Evolutionary conservation across 1,139 yeast species (phyloP).

Genomic region (Saccharomycopsis hybrid): DNA sequence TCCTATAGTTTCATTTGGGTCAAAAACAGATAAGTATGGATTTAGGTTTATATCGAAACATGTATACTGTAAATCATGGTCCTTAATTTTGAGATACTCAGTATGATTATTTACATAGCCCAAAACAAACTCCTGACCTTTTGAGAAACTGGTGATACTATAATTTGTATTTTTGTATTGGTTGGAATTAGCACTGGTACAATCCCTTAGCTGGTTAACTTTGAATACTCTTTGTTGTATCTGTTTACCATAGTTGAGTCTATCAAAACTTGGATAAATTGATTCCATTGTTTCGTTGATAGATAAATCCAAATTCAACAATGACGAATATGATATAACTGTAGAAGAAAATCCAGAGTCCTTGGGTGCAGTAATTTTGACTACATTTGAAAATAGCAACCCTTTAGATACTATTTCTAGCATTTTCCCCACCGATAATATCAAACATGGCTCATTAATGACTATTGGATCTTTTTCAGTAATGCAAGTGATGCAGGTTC

Average conservation of each 20-base stretch:
- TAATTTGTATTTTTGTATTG: neutral
- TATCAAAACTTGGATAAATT: neutral
- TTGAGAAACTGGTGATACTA: neutral
- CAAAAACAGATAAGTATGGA: constrained; percentile 2
- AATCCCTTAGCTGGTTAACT: constrained; percentile 3
- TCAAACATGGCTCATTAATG: neutral
- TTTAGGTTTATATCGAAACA: neutral
- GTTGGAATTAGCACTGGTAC: constrained; percentile 1
- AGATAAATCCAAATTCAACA: neutral
- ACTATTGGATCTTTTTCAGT: neutral
- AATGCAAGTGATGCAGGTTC: neutral
- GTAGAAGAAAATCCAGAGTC: neutral
- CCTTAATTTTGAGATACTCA: neutral
- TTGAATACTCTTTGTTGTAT: neutral
- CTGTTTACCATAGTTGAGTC: neutral
- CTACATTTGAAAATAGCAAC: constrained; percentile 3
- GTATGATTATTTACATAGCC: constrained; percentile 7
- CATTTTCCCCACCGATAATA: constrained; percentile 9
- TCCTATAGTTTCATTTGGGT: neutral
- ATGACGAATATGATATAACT: neutral
- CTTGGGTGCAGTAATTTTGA: neutral
- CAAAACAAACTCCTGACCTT: constrained; percentile 5
- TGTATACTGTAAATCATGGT: neutral
- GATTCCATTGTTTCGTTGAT: neutral
- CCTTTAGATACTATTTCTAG: constrained; percentile 8